phyloP scores from a whole-genome alignment of 768 basidiomycete genomes.

The Suillus fuscotomentosus region DNA sequence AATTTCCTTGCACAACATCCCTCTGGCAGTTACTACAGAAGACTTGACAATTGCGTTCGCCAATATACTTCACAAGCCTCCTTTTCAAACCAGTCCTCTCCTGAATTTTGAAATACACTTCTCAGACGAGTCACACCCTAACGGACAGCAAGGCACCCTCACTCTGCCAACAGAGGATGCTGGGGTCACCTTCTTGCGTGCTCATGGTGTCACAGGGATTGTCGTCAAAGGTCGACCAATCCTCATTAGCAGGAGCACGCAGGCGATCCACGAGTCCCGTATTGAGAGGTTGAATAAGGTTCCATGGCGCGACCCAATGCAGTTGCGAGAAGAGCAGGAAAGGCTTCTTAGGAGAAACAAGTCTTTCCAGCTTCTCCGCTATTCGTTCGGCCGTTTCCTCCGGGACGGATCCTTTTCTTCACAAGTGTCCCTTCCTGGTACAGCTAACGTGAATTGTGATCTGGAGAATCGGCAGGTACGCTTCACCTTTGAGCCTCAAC shows the following conservation, averaged over 20 bases:
- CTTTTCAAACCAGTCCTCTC: constrained; percentile 25
- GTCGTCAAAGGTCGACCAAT: constrained; percentile 22
- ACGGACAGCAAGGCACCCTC: constrained; percentile 31
- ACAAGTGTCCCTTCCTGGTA: constrained; percentile 24
- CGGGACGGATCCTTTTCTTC: constrained; percentile 34
- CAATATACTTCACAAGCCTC: constrained; percentile 30
- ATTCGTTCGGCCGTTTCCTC: constrained; percentile 37
- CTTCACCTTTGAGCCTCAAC: constrained; percentile 22
- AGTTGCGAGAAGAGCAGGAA: constrained; percentile 22
- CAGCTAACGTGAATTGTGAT: constrained; percentile 34
- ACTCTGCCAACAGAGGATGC: constrained; percentile 23
- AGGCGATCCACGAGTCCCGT: constrained; percentile 15
- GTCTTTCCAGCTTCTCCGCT: constrained; percentile 22
- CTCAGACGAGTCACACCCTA: not conserved
- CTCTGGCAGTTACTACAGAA: constrained; percentile 24
- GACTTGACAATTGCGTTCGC: constrained; percentile 34
- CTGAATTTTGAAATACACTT: constrained; percentile 33
- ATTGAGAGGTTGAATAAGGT: constrained; percentile 23
- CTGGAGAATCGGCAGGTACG: constrained; percentile 28
- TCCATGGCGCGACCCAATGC: constrained; percentile 30
- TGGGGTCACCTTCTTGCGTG: constrained; percentile 23
- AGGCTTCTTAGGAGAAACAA: constrained; percentile 16
- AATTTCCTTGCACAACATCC: constrained; percentile 32
- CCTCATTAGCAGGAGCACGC: constrained; percentile 20
- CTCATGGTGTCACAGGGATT: constrained; percentile 25